Evolutionary conservation across 148 eudicot species (phyloP).

Genomic region (Agrostemma githago): DNA sequence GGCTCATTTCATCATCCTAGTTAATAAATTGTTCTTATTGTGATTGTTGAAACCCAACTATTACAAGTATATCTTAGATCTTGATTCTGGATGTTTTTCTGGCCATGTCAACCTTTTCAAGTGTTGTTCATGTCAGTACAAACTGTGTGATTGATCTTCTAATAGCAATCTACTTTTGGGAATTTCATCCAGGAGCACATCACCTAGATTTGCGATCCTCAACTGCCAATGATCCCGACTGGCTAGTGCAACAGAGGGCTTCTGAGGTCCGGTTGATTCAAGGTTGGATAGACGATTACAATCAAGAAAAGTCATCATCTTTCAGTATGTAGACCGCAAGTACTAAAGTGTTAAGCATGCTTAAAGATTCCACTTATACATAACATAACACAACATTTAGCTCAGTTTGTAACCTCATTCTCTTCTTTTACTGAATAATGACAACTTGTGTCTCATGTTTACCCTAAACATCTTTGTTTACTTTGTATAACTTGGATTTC

Average conservation of each 20-base stretch:
- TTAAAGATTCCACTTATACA: background rate
- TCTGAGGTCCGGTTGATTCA: constrained; percentile 57
- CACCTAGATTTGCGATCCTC: constrained; percentile 81
- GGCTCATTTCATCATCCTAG: too few relatives aligned
- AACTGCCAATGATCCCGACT: constrained; percentile 67
- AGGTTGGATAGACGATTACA: constrained; percentile 62
- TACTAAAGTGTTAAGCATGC: background rate
- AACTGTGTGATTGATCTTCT: background rate
- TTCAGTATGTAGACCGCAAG: constrained; percentile 19
- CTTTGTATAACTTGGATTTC: background rate
- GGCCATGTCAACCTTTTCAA: background rate
- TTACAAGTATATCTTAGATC: too few relatives aligned
- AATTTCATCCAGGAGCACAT: constrained; percentile 66
- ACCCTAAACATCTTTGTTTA: background rate
- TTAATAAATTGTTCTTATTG: too few relatives aligned
- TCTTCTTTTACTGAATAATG: background rate
- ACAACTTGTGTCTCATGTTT: background rate
- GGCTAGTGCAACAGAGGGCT: constrained; percentile 72
- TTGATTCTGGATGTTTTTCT: too few relatives aligned
- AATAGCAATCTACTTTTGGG: background rate
- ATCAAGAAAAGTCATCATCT: constrained; percentile 22
- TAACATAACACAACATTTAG: background rate
- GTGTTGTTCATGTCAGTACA: background rate
- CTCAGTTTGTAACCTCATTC: background rate
- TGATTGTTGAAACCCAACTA: too few relatives aligned